These are phyloP conservation scores for Exophiala calicioides DNA, from an alignment of 2,329 filamentous ascomycete species.

Conservation along the genomic window DNA sequence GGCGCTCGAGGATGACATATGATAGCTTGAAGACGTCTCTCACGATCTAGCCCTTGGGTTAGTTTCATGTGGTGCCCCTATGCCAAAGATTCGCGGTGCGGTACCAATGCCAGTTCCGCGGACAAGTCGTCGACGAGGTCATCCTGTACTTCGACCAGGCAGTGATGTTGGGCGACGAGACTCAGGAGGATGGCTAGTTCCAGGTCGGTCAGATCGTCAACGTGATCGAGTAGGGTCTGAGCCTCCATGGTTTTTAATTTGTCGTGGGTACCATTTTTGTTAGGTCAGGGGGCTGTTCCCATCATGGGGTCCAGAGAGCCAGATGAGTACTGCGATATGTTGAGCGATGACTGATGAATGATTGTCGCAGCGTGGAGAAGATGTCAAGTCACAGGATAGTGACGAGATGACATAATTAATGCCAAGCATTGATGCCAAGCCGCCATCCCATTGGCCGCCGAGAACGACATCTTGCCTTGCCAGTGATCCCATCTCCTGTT, in stretches of 20 bases:
- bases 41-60: conserved; percentile 68
- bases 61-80: conserved; percentile 7
- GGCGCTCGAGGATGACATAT: conserved; percentile 71
- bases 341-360: no score
- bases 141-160: conserved; percentile 74
- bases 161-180: conserved; percentile 80
- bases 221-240: conserved; percentile 63
- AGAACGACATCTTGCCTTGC: conserved; percentile 9
- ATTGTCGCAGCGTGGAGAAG: no score
- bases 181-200: conserved; percentile 84
- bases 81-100: no score
- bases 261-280: background rate
- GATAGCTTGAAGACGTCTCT: conserved; percentile 71
- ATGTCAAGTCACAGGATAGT: no score
- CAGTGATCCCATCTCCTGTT: no score
- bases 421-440: no score
- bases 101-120: conserved; percentile 70
- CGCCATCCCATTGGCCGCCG: conserved; percentile 11
- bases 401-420: no score
- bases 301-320: no score
- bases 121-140: conserved; percentile 67
- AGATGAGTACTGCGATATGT: no score
- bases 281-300: no score
- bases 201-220: conserved; percentile 79
- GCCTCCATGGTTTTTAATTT: conserved; percentile 57